Percentiles rank a stretch among this genome's conserved stretches.
phyloP scores from a whole-genome alignment of 2,329 filamentous ascomycete species.

The Colletotrichum sp. region DNA sequence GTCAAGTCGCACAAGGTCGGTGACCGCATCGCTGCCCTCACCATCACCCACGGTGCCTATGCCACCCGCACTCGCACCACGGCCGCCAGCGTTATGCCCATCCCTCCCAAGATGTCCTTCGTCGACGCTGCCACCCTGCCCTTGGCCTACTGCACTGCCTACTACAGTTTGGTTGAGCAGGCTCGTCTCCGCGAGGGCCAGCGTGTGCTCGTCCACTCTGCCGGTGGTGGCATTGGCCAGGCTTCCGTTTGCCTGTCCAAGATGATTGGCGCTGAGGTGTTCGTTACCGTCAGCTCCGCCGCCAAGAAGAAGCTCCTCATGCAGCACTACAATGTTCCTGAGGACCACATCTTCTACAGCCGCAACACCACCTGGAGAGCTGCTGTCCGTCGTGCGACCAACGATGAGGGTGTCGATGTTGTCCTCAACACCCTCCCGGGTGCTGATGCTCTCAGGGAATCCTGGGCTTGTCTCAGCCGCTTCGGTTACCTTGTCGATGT shows the following conservation, averaged over 20 bases:
- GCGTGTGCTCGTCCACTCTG: conserved; percentile 40
- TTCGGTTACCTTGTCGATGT: conserved; percentile 54
- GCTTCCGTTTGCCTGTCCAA: conserved; percentile 38
- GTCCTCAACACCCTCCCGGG: conserved; percentile 47
- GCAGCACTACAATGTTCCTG: conserved; percentile 28
- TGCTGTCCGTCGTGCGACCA: conserved; percentile 32
- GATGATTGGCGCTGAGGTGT: conserved; percentile 35
- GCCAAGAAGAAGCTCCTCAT: conserved; percentile 36
- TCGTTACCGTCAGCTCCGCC: conserved; percentile 32
- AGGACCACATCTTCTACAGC: conserved; percentile 31
- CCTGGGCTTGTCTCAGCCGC: conserved; percentile 47
- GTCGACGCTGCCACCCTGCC: conserved; percentile 38
- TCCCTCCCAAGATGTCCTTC: conserved; percentile 42
- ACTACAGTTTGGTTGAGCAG: conserved; percentile 39
- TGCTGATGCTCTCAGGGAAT: conserved; percentile 45
- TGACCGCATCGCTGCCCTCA: conserved; percentile 28
- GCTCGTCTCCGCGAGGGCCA: conserved; percentile 31
- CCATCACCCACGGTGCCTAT: conserved; percentile 24
- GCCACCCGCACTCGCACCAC: conserved; percentile 27
- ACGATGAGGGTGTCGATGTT: conserved; percentile 37
- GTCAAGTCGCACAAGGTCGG: conserved; percentile 32
- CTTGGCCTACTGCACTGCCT: conserved; percentile 33
- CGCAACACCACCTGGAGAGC: conserved; percentile 32
- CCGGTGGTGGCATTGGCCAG: conserved; percentile 39
- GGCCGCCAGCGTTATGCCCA: conserved; percentile 30